Conservation (phyloP, 305 asterid species). For the Solanum hybrid region DNA sequence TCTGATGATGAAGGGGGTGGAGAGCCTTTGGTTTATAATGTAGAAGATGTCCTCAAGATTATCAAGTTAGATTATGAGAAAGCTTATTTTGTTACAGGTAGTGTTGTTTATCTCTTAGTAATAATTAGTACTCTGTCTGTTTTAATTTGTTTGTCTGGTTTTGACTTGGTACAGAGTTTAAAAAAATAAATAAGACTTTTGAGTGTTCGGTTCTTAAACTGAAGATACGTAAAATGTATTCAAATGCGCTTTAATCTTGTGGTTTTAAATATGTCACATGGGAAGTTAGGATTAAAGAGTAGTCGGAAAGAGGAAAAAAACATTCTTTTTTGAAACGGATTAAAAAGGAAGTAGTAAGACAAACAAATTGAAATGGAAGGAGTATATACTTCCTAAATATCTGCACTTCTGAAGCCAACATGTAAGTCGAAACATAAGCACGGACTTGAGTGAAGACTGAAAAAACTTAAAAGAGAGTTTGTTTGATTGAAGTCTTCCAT, state of each 20-base stretch:
- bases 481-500: background rate
- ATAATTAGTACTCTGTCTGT: background rate
- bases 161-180: background rate
- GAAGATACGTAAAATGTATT: background rate
- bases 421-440: background rate
- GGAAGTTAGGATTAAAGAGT: background rate
- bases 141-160: background rate
- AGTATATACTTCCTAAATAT: background rate
- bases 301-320: background rate
- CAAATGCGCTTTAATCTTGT: background rate
- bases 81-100: constrained; percentile 81
- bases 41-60: constrained; percentile 45
- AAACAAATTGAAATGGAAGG: background rate
- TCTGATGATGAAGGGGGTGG: constrained; percentile 16
- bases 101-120: background rate
- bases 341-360: background rate
- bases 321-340: background rate
- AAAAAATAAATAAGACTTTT: background rate
- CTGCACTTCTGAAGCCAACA: background rate
- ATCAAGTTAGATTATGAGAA: constrained; percentile 61
- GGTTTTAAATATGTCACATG: background rate
- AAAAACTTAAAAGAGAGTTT: background rate
- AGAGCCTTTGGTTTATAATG: constrained; percentile 30
- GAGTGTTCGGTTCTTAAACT: background rate
- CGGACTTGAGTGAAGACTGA: background rate